Base-by-base conservation (phyloP, 1,139 yeast genomes). In the Yamadazyma diddensiae region DNA sequence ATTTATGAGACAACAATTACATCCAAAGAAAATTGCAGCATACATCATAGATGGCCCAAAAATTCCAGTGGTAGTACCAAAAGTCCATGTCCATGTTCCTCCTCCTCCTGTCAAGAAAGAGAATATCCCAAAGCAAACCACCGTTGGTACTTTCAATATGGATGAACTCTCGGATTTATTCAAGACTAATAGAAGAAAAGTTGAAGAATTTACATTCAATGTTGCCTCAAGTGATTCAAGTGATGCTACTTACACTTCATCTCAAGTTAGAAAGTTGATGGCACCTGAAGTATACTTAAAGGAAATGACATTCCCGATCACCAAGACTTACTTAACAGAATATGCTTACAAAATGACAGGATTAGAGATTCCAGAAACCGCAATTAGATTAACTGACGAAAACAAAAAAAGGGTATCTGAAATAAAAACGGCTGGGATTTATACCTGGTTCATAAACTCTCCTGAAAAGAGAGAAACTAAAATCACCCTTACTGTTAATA, bases 1-100 rank as follows among this genome's bases (percentile, higher is more conserved):
- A 12, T 69, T 76, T 39, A 88, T 88, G 96, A 75, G 92, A 55
- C 85, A 84, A 59, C 75, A 65, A 47, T 70, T 88, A 37, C 87
- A 87, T 49, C 74, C 76, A 31, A 51, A 65, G 40, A 80, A 84
- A 46, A 83, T 85, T 29, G 96, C 96, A 3, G 74, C 77, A 23
- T 84, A 83, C 51, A 68, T 83, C 20, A 73, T 68, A 11, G 64
- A 70, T 37, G 71, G 73, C 6, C 82, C 86, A 29, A 65, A 68
- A 34, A 72, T 84, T 33, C 84, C 86, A 1, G 76, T 82, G 17
- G 82, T 77, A 11, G 66, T 70, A 37, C 53, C 51, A 41, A 52
- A 33, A 26, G 21, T 22, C 10, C 24, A 35, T n/a, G 28, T 15
- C 2, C 22, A 18, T 13, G 24, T 12, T 11, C 24, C 13, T 5